A percentile compares a stretch with the other conserved stretches of the same genome.
Conservation (phyloP, 306 rosid species). For the Potentilla sterilis region DNA sequence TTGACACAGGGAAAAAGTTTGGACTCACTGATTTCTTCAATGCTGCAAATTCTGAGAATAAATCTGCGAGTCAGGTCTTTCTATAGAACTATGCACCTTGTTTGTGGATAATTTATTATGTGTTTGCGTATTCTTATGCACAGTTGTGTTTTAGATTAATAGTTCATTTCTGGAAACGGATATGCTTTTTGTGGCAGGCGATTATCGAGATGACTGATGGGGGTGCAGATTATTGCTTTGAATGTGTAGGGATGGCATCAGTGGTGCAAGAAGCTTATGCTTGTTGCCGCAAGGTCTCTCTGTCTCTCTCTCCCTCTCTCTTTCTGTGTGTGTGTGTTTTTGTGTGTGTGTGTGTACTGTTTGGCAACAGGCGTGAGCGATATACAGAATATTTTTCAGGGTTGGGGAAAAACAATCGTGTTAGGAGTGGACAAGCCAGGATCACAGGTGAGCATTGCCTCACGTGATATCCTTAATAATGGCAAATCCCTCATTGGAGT, state of each 20-base stretch:
- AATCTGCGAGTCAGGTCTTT: conserved; percentile 70
- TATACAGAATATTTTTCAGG: conserved; percentile 35
- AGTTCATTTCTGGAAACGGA: background rate
- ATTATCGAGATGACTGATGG: conserved; percentile 63
- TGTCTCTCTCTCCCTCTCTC: background rate
- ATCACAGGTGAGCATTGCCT: conserved; percentile 39
- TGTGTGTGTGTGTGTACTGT: no score
- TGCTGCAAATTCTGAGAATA: conserved; percentile 39
- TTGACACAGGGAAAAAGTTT: conserved; percentile 59
- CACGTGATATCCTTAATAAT: conserved; percentile 40
- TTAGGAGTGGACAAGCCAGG: conserved; percentile 74
- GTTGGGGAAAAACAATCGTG: conserved; percentile 88
- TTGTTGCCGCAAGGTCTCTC: conserved; percentile 64
- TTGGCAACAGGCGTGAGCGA: no score
- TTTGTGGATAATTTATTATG: background rate
- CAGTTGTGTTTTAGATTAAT: background rate
- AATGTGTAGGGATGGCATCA: conserved; percentile 74
- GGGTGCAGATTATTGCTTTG: conserved; percentile 87
- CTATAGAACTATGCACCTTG: background rate
- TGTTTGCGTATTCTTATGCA: background rate
- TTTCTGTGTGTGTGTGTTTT: no score
- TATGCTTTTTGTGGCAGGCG: conserved; percentile 31
- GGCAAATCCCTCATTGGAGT: conserved; percentile 64
- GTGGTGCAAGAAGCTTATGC: conserved; percentile 78
- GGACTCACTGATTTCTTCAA: conserved; percentile 69